Conservation (phyloP, 164 flowering plant genomes). For the Santalum album region DNA sequence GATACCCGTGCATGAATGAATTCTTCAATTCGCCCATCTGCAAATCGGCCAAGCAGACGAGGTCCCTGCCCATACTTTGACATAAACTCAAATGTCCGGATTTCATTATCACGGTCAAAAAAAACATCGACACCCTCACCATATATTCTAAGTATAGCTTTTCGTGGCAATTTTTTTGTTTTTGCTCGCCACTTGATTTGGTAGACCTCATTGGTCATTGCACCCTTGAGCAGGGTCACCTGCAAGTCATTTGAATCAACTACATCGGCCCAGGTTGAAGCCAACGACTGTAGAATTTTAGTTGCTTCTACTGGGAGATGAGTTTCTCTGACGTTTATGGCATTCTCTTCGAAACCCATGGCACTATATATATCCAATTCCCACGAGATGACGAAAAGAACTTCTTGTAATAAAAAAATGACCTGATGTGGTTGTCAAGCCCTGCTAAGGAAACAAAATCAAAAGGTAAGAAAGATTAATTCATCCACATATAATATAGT, state of each 20-base stretch:
- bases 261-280: slow-evolving; percentile 56
- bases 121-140: slow-evolving; percentile 83
- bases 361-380: too few species aligned
- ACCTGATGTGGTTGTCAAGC: too few species aligned
- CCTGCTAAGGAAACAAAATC: too few species aligned
- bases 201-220: slow-evolving; percentile 86
- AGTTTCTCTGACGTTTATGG: slow-evolving; percentile 10
- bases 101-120: slow-evolving; percentile 60
- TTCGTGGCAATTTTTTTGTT: slow-evolving; percentile 24
- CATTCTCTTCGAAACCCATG: slow-evolving; percentile 21
- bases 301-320: slow-evolving; percentile 48
- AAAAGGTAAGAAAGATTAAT: too few species aligned
- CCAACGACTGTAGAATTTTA: slow-evolving; percentile 38
- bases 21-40: slow-evolving; percentile 73
- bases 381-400: too few species aligned
- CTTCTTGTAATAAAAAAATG: too few species aligned
- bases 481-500: too few species aligned
- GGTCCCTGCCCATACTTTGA: slow-evolving; percentile 80
- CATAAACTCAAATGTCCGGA: slow-evolving; percentile 69
- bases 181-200: slow-evolving; percentile 64
- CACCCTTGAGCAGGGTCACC: slow-evolving; percentile 62
- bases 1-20: slow-evolving; percentile 76
- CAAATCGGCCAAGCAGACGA: slow-evolving; percentile 52
- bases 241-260: slow-evolving; percentile 41
- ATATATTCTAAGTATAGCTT: slow-evolving; percentile 66